Base-by-base conservation (phyloP, 257 asterid genomes). In the Fraxinus quadrangulata region DNA sequence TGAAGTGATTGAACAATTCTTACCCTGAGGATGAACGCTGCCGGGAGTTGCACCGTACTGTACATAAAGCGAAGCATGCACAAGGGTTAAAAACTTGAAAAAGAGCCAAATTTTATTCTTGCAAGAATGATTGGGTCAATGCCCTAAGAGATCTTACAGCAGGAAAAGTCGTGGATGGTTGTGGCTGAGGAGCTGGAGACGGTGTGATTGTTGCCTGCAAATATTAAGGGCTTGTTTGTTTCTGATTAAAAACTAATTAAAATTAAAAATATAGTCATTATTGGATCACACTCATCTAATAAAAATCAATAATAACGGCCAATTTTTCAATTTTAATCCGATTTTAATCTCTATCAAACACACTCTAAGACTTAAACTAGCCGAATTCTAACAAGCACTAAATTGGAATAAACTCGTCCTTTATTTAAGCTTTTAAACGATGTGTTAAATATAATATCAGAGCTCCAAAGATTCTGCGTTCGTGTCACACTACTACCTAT, bases 21-120 rank as follows among this genome's bases (percentile, higher is more conserved):
- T 86, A 92, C 96, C 97, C 81, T 90, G 89, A 37, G 96, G 97
- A 10, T 82, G 91, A 66, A 92, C 96, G 82, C 93, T 88, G 76
- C 96, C 96, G 2, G 90, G 96, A 80, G 93, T 89, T 69, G 83
- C 75, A 33, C 96, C 96, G 40, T 84, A 67, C 96, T 90, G 90
- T 16, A 19, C 17, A 33, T 37, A 71, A 28, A 74, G 49, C 65
- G 54, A 70, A 63, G 36, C 47, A 76, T 1, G 5, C 39, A 73
- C 1, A 7, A 3, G 16, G 4, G 13, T 30, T 19, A 66, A 49
- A 21, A 33, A 61, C 24, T 8, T 6, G 37, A 17, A 51, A 19
- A 28, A 24, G 13, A 65, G 37, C 28, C 17, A 70, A 31, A 28
- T 67, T 40, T 26, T 33, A 59, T 24, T 26, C 36, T 26, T 63